A percentile compares a stretch with the other conserved stretches of the same genome.
These are phyloP conservation scores for Ceratocystis ficicola DNA, from an alignment of 2,329 filamentous ascomycete genomes.

Conservation along the genomic window DNA sequence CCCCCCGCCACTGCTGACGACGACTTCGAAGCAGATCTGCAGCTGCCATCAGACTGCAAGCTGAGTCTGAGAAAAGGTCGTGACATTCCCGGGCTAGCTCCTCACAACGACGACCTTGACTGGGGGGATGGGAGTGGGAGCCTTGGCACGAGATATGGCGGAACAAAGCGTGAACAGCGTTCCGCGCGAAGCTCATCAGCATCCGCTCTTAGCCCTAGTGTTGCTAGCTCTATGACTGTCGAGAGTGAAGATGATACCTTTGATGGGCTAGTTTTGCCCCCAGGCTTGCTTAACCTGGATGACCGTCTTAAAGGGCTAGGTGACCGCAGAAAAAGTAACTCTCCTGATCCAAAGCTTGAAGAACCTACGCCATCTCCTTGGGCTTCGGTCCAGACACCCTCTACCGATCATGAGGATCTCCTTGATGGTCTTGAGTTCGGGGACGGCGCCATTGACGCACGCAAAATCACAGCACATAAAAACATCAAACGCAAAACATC, in stretches of 20 bases:
- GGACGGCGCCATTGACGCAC: conserved; percentile 63
- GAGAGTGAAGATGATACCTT: conserved; percentile 92
- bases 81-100: conserved; percentile 42
- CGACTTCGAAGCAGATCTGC: conserved; percentile 60
- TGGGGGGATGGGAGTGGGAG: conserved; percentile 93
- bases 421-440: conserved; percentile 78
- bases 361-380: conserved; percentile 22
- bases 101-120: conserved; percentile 68
- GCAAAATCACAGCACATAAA: conserved; percentile 73
- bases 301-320: conserved; percentile 51
- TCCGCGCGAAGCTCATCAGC: conserved; percentile 76
- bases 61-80: conserved; percentile 50
- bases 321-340: conserved; percentile 52
- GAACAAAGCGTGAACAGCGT: conserved; percentile 66
- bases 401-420: conserved; percentile 59
- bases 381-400: conserved; percentile 24
- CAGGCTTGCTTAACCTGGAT: conserved; percentile 70
- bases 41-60: conserved; percentile 55
- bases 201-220: conserved; percentile 81
- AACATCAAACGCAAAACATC: conserved; percentile 79
- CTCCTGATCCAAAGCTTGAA: conserved; percentile 34
- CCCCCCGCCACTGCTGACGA: conserved; percentile 37
- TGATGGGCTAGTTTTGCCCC: conserved; percentile 75
- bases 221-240: conserved; percentile 77
- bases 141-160: conserved; percentile 78